These are phyloP conservation scores for Podospora didyma DNA, from an alignment of 495 filamentous ascomycete species.

Conservation along the genomic window DNA sequence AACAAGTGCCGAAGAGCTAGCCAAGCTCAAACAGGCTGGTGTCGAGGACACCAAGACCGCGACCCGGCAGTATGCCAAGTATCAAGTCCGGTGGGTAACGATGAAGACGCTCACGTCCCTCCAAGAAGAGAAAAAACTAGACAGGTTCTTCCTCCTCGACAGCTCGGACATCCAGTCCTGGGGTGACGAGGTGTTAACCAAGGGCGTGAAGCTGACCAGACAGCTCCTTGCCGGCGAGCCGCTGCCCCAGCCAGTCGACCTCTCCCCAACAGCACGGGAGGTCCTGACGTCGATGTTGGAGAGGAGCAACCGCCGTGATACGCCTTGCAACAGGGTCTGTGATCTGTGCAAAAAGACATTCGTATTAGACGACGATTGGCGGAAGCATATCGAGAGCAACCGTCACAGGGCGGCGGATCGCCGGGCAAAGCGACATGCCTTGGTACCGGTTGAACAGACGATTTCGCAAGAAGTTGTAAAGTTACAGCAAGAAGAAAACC, in stretches of 20 bases:
- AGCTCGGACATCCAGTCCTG: slow-evolving; percentile 60
- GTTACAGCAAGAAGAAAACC: neutral
- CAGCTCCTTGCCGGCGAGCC: slow-evolving; percentile 52
- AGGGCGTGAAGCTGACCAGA: slow-evolving; percentile 57
- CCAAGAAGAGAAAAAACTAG: slow-evolving; percentile 41
- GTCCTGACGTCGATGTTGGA: slow-evolving; percentile 53
- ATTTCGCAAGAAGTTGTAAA: neutral
- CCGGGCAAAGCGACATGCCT: slow-evolving; percentile 16
- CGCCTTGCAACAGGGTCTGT: slow-evolving; percentile 57
- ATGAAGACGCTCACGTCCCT: slow-evolving; percentile 71
- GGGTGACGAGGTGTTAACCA: slow-evolving; percentile 53
- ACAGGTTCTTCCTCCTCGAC: slow-evolving; percentile 70
- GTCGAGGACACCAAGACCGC: slow-evolving; percentile 63
- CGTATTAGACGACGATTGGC: slow-evolving; percentile 70
- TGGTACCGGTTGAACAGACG: slow-evolving; percentile 22
- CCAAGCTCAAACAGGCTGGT: slow-evolving; percentile 29
- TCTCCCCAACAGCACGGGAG: slow-evolving; percentile 57
- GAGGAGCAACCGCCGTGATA: slow-evolving; percentile 40
- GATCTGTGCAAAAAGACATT: slow-evolving; percentile 68
- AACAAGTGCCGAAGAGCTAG: slow-evolving; percentile 28
- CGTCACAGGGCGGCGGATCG: slow-evolving; percentile 44
- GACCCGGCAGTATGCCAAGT: slow-evolving; percentile 81
- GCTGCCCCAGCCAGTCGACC: slow-evolving; percentile 55
- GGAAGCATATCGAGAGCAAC: slow-evolving; percentile 64
- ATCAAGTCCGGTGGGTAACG: slow-evolving; percentile 82